These are phyloP conservation scores for Podila verticillata DNA, from an alignment of 192 early-diverging fungal genomes.

Conservation along the genomic window DNA sequence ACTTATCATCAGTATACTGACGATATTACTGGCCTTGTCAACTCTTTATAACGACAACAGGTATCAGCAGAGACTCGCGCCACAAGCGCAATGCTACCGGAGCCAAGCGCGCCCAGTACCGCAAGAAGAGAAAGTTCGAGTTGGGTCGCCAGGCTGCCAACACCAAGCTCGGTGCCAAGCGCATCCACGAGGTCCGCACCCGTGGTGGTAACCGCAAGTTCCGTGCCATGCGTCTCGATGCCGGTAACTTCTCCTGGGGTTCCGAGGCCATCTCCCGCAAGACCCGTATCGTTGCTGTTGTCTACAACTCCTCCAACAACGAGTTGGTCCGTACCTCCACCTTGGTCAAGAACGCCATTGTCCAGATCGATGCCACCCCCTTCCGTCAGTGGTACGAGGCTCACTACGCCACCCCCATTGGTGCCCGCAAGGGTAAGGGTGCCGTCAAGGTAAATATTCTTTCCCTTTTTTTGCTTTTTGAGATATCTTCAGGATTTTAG, in stretches of 20 bases:
- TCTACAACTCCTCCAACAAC: conserved; percentile 99
- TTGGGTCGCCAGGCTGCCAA: conserved; percentile 97
- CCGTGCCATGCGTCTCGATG: conserved; percentile 96
- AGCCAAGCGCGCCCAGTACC: conserved; percentile 99
- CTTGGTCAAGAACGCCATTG: conserved; percentile 96
- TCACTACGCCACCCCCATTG: conserved; percentile 92
- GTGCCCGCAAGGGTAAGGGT: conserved; percentile 82
- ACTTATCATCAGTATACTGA: conserved; percentile 6
- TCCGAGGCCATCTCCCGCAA: conserved; percentile 95
- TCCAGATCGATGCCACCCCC: conserved; percentile 98
- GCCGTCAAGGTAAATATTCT: conserved; percentile 46
- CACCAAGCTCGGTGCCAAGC: conserved; percentile 98
- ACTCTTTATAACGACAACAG: conserved; percentile 55
- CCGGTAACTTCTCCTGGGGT: conserved; percentile 98
- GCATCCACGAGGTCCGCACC: conserved; percentile 95
- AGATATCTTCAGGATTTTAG: too few relatives aligned
- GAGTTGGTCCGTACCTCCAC: conserved; percentile 99
- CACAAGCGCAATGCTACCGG: conserved; percentile 98
- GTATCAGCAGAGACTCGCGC: conserved; percentile 99
- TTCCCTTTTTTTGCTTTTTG: not conserved
- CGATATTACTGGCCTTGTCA: conserved; percentile 5
- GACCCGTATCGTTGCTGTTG: conserved; percentile 94
- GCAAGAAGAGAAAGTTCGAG: conserved; percentile 99
- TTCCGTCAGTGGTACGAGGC: conserved; percentile 99
- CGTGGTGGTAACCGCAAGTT: conserved; percentile 99